These are phyloP conservation scores for Malania oleifera DNA, from an alignment of 164 flowering plant species.

Conservation along the genomic window DNA sequence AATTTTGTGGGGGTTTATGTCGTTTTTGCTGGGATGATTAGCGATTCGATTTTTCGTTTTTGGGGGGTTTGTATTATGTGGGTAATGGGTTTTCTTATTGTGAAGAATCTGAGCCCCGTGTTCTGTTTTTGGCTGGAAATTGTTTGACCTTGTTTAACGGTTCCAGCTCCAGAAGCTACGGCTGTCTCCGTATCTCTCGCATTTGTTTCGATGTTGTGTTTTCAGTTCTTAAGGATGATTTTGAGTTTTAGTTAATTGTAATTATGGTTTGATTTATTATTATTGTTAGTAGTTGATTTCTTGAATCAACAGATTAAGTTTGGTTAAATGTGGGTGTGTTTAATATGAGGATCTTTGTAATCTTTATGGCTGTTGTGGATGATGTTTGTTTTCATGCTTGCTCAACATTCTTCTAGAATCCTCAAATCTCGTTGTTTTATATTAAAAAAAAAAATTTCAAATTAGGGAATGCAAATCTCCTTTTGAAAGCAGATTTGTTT, in stretches of 20 bases:
- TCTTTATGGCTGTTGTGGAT: not conserved
- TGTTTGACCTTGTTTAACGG: not conserved
- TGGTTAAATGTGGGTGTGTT: not conserved
- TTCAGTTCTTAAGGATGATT: not conserved
- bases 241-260: not conserved
- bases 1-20: too few relatives aligned
- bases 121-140: not conserved
- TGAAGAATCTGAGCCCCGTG: not conserved
- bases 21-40: too few relatives aligned
- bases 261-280: not conserved
- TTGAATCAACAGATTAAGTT: not conserved
- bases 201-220: not conserved
- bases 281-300: not conserved
- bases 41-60: too few relatives aligned
- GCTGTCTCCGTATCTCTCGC: not conserved
- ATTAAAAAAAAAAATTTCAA: too few relatives aligned
- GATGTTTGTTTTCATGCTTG: not conserved
- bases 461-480: too few relatives aligned
- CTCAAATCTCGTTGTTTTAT: too few relatives aligned
- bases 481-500: too few relatives aligned
- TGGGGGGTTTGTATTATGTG: too few relatives aligned
- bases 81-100: too few relatives aligned
- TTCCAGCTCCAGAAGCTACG: not conserved
- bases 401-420: too few relatives aligned
- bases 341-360: not conserved